These are phyloP conservation scores for Cercospora sojina DNA, from an alignment of 2,329 filamentous ascomycete genomes.

Conservation along the genomic window DNA sequence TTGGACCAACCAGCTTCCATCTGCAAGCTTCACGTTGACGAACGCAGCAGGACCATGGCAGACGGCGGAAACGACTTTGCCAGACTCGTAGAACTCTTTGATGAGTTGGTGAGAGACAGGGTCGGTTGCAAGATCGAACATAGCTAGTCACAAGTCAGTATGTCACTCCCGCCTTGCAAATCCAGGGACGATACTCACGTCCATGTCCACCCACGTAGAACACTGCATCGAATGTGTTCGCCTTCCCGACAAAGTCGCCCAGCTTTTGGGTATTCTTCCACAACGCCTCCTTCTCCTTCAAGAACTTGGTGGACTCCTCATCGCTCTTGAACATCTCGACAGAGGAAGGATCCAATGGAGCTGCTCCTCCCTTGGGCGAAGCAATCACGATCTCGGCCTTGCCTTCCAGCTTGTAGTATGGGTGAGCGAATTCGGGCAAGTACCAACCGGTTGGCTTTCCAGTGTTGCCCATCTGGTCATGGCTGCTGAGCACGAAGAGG, in stretches of 20 bases:
- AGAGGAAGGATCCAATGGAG: conserved; percentile 41
- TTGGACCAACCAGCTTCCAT: conserved; percentile 56
- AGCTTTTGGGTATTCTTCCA: conserved; percentile 66
- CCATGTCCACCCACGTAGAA: conserved; percentile 62
- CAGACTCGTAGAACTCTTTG: conserved; percentile 59
- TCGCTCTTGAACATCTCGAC: conserved; percentile 34
- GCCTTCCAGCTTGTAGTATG: conserved; percentile 41
- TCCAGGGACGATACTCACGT: conserved; percentile 41
- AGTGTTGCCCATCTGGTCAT: conserved; percentile 47
- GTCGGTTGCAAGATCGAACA: conserved; percentile 65
- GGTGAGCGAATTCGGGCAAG: conserved; percentile 47
- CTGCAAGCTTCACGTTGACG: conserved; percentile 54
- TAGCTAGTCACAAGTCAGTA: conserved; percentile 41
- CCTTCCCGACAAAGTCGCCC: conserved; percentile 55
- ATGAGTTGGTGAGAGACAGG: conserved; percentile 59
- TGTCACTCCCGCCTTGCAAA: too few relatives aligned
- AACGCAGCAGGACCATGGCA: conserved; percentile 69
- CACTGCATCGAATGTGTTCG: conserved; percentile 62
- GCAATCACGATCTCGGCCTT: conserved; percentile 43
- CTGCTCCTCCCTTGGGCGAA: conserved; percentile 42
- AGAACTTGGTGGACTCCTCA: conserved; percentile 37
- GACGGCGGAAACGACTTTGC: conserved; percentile 65
- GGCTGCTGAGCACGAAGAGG: conserved; percentile 52
- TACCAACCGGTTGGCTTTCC: conserved; percentile 67
- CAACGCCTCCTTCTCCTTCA: conserved; percentile 55